phyloP scores from a whole-genome alignment of 345 rosid species.

The Linum tenue region DNA sequence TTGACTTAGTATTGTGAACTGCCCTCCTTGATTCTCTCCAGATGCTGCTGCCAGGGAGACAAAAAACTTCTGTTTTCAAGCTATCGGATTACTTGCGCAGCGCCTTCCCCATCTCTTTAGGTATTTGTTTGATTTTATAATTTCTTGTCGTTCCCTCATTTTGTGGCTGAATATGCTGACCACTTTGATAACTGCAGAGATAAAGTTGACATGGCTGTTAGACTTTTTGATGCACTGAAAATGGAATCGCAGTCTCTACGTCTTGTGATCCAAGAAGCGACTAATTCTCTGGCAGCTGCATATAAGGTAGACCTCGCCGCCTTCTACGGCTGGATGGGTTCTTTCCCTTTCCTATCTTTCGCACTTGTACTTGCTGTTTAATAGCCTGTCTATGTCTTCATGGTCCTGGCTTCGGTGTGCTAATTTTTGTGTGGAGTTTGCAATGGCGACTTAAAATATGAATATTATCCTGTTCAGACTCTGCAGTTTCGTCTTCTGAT shows the following conservation, averaged over 20 bases:
- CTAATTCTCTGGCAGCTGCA: constrained; percentile 69
- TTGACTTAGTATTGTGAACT: not conserved
- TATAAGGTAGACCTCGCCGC: constrained; percentile 49
- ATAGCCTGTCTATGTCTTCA: not conserved
- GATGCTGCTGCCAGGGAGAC: constrained; percentile 67
- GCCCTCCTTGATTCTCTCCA: constrained; percentile 22
- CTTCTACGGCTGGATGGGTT: not conserved
- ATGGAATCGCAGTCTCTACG: constrained; percentile 64
- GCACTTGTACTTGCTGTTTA: not conserved
- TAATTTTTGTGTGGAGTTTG: not conserved
- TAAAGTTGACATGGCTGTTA: constrained; percentile 82
- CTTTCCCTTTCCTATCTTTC: not conserved
- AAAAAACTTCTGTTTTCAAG: constrained; percentile 74
- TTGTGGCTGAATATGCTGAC: constrained; percentile 11
- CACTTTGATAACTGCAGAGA: constrained; percentile 41
- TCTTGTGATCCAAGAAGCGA: constrained; percentile 71
- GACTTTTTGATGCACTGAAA: constrained; percentile 83
- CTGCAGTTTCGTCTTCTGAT: not conserved
- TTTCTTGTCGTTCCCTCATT: constrained; percentile 15
- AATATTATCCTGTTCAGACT: not conserved
- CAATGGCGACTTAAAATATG: not conserved
- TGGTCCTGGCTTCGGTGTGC: not conserved
- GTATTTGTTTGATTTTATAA: constrained; percentile 27
- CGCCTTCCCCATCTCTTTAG: constrained; percentile 90
- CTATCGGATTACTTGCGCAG: constrained; percentile 83